Evolutionary conservation across 805 yeast species (phyloP).

Genomic region (Grigorovia jiainica): DNA sequence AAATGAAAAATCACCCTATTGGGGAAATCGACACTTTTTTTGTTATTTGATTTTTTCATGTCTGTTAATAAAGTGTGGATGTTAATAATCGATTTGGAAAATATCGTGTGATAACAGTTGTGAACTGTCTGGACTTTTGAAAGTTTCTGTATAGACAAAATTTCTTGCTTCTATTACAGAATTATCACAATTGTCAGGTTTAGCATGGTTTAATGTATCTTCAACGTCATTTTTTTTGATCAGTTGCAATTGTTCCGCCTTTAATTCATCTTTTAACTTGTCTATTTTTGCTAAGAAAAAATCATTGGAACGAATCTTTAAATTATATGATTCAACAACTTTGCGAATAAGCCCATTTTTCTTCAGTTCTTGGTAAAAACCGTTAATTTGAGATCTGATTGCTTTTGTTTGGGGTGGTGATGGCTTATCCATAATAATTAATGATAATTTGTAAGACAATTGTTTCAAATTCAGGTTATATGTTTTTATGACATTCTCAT

Average conservation of each 20-base stretch:
- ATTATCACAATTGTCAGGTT: no score
- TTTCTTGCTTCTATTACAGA: no score
- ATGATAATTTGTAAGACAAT: not conserved
- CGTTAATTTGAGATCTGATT: not conserved
- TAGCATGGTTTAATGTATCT: not conserved
- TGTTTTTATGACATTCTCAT: not conserved
- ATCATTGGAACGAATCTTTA: conserved; percentile 1
- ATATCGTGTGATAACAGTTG: no score
- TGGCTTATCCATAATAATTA: not conserved
- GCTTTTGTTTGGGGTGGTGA: not conserved
- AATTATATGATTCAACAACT: not conserved
- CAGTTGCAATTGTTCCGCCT: not conserved
- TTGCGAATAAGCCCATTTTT: not conserved
- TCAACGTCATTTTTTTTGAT: not conserved
- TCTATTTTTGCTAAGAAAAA: conserved; percentile 2
- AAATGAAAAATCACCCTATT: no score
- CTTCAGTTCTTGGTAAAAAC: conserved; percentile 2
- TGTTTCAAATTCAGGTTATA: conserved; percentile 3
- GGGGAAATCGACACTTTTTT: no score
- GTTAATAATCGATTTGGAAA: no score
- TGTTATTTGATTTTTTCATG: no score
- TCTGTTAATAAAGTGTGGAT: no score
- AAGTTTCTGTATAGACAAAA: no score
- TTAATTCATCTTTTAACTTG: not conserved
- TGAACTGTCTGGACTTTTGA: no score